Conservation (phyloP, 805 yeast genomes). For the Candida loeiensis region DNA sequence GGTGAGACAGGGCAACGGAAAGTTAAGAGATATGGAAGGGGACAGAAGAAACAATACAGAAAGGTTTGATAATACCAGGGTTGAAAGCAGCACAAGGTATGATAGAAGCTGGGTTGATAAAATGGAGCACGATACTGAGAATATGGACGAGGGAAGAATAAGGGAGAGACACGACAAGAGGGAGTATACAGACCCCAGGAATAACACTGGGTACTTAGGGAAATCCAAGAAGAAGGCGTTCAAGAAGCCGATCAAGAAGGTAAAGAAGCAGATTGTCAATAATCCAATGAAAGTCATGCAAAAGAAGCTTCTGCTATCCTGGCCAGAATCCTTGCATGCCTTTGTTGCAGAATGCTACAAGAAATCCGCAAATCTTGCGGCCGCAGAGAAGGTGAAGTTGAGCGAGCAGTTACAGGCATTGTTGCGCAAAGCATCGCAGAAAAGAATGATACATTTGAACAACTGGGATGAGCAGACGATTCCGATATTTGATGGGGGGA, state of each 20-base stretch:
- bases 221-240: not conserved
- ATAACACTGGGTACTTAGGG: too few species aligned
- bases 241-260: not conserved
- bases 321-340: conserved; percentile 55
- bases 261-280: not conserved
- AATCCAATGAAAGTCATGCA: not conserved
- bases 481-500: conserved; percentile 38
- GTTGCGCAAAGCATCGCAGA: conserved; percentile 46
- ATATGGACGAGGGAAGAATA: too few species aligned
- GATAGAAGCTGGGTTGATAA: too few species aligned
- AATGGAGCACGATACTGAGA: too few species aligned
- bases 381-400: conserved; percentile 34
- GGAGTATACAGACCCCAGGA: too few species aligned
- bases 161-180: too few species aligned
- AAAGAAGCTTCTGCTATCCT: conserved; percentile 16
- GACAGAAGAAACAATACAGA: not conserved
- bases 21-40: not conserved
- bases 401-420: conserved; percentile 49
- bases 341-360: conserved; percentile 50
- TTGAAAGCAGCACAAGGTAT: too few species aligned
- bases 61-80: not conserved
- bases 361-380: conserved; percentile 33
- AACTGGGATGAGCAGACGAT: conserved; percentile 53
- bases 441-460: conserved; percentile 30
- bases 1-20: conserved; percentile 12